Base-by-base conservation (phyloP, 1,284 basidiomycete species). In the Irpex rosettiformis region DNA sequence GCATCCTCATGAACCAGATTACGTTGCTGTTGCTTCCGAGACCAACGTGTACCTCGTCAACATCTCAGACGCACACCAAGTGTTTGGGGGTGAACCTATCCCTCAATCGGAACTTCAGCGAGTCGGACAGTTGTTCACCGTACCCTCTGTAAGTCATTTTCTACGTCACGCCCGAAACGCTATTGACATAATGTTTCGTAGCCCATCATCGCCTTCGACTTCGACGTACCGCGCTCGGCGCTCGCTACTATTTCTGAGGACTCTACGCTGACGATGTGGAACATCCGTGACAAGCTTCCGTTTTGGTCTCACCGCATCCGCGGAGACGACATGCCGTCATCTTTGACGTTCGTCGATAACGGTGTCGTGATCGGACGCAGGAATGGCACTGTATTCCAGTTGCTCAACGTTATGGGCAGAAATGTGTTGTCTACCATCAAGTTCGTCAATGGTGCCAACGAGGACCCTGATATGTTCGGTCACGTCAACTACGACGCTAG, bases 381-480 rank as follows among this genome's bases (percentile, higher is more conserved):
- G 74, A 90, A 89, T 58, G 89, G 89, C 30, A 93, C 91, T 0
- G 72, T 89, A 61, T 87, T 91, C 78, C 89, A 92, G 71, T 77
- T 93, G 16, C 77, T 92, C 45, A 84, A 86, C 4, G 78, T 83
- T 53, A 84, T 88, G 59, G 83, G 84, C 59, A 88, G 86, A 69
- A 78, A 78, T 48, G 80, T 92, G 2, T 75, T 91, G 21, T 89
- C 89, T n/a, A 91, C 87, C 1, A 77, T 91, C 71, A 89, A 84
- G 68, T 93, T 93, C 67, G 75, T 88, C 66, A 89, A 86, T 62
- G 83, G 83, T 24, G 72, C 70, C 55, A 78, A 79, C 61, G 81
- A 91, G 28, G 90, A 91, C 63, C 77, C 77, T 11, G 88, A 90
- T 5, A 92, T 93, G 89, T 93, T 91, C 70, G 89, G 90, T 13